A percentile compares a stretch with the other conserved stretches of the same genome.
These are phyloP conservation scores for Diaporthe citri DNA, from an alignment of 2,329 filamentous ascomycete genomes.

Conservation along the genomic window DNA sequence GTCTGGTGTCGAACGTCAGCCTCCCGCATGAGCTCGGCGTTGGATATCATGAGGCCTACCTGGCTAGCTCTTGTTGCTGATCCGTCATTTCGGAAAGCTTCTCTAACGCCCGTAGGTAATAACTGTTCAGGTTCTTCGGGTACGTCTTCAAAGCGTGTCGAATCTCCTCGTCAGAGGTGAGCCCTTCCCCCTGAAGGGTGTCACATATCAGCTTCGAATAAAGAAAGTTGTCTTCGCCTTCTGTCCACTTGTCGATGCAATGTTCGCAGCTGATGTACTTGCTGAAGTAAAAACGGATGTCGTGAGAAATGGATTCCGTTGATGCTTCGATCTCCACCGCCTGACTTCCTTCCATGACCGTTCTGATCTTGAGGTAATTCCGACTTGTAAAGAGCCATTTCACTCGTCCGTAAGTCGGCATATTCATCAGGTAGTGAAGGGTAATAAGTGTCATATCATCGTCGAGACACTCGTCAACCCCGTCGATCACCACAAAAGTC, in stretches of 20 bases:
- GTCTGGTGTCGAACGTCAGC: background rate
- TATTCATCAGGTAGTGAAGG: background rate
- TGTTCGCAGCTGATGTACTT: background rate
- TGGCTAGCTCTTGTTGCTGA: background rate
- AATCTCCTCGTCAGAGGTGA: background rate
- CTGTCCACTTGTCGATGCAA: background rate
- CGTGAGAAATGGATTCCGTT: background rate
- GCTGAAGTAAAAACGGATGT: background rate
- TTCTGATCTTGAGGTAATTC: background rate
- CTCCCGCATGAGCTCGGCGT: too few relatives aligned
- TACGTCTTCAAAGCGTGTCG: background rate
- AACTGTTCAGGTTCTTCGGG: background rate
- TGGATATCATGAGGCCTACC: background rate
- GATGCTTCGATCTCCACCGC: background rate
- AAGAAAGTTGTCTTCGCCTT: conserved; percentile 4
- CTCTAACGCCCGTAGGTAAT: background rate
- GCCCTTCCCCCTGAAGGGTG: background rate
- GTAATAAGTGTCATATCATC: background rate
- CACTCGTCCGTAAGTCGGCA: background rate
- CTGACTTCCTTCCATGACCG: background rate
- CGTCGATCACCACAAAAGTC: background rate
- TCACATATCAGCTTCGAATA: conserved; percentile 9
- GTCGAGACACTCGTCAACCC: background rate
- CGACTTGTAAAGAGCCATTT: background rate
- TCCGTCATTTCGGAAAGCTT: background rate